Conservation (phyloP, 306 rosid species). For the Prunus padus region DNA sequence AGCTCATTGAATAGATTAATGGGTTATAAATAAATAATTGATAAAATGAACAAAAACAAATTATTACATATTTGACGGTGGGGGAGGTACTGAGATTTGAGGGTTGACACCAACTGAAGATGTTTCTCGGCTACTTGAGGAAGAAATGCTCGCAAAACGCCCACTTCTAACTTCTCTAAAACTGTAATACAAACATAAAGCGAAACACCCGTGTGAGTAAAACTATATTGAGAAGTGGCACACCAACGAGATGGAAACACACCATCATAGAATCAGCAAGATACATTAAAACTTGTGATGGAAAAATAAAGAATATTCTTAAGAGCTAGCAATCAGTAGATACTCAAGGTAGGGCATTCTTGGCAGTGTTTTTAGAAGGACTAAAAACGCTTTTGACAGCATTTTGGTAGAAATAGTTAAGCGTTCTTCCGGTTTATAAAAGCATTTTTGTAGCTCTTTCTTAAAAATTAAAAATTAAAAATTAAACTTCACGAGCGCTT, state of each 20-base stretch:
- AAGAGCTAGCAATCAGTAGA: neutral
- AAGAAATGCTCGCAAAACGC: slow-evolving; percentile 73
- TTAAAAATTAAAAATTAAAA: too few species aligned
- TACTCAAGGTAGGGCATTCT: neutral
- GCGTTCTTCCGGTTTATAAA: neutral
- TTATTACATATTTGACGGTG: slow-evolving; percentile 67
- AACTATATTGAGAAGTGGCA: neutral
- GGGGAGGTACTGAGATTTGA: slow-evolving; percentile 57
- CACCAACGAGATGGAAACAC: neutral
- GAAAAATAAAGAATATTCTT: neutral
- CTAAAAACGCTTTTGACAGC: neutral
- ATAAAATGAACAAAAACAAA: slow-evolving; percentile 3
- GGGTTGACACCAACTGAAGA: slow-evolving; percentile 80
- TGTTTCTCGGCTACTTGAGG: slow-evolving; percentile 57
- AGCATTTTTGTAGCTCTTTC: too few species aligned
- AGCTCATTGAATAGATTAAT: neutral
- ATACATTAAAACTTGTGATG: neutral
- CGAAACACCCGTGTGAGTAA: neutral
- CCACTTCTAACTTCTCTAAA: slow-evolving; percentile 45
- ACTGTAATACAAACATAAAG: slow-evolving; percentile 26
- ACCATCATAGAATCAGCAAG: neutral
- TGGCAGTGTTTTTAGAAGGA: neutral
- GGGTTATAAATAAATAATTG: neutral
- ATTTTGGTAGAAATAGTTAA: neutral
- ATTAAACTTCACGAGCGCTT: neutral